Conservation (phyloP, 495 filamentous ascomycete genomes). For the Aspergillus coremiiformis region DNA sequence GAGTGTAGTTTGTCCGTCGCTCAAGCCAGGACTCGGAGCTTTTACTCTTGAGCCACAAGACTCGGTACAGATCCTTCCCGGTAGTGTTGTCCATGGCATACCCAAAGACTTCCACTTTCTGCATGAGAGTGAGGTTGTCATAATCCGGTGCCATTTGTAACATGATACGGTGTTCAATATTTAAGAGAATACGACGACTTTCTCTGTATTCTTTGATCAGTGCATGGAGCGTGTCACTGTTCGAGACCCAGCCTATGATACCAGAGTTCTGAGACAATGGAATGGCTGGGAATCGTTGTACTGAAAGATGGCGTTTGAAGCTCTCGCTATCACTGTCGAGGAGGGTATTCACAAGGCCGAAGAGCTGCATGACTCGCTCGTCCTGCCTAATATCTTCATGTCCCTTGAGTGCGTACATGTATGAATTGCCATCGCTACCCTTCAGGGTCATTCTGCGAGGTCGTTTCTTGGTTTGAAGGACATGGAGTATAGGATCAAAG, state of each 20-base stretch:
- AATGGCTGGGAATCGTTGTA: conserved; percentile 90
- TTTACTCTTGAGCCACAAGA: conserved; percentile 97
- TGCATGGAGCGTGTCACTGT: conserved; percentile 93
- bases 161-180: conserved; percentile 99
- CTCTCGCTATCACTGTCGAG: conserved; percentile 87
- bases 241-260: conserved; percentile 93
- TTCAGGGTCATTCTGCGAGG: conserved; percentile 82
- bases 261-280: conserved; percentile 94
- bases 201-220: conserved; percentile 96
- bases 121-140: conserved; percentile 96
- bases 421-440: conserved; percentile 78
- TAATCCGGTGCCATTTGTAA: conserved; percentile 99
- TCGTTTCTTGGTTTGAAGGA: conserved; percentile 95
- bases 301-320: conserved; percentile 92
- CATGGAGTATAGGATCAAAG: conserved; percentile 81
- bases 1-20: conserved; percentile 92
- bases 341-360: conserved; percentile 91
- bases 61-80: conserved; percentile 94
- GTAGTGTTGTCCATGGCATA: conserved; percentile 99
- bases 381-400: conserved; percentile 99
- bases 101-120: conserved; percentile 98
- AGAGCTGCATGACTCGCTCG: conserved; percentile 98
- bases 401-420: conserved; percentile 86
- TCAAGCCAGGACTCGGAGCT: conserved; percentile 97
- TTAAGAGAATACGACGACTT: conserved; percentile 90